phyloP scores from a whole-genome alignment of 805 yeast genomes.

The Nematodospora valgi region DNA sequence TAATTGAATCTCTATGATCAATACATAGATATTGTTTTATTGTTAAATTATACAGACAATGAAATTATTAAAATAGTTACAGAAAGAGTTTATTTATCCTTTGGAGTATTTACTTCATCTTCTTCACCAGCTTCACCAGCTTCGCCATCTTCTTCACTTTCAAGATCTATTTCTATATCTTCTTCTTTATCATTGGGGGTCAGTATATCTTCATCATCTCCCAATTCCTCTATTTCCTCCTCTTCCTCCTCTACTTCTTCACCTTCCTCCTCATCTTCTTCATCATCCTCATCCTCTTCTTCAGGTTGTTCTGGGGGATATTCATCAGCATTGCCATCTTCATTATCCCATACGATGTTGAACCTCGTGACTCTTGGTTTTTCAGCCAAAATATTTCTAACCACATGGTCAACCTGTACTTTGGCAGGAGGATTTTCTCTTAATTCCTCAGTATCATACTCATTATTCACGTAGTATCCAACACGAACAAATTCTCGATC shows the following conservation, averaged over 20 bases:
- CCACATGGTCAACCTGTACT: constrained; percentile 91
- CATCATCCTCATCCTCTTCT: constrained; percentile 58
- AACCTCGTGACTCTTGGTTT: constrained; percentile 97
- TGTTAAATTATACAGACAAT: background rate
- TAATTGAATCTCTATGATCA: constrained; percentile 13
- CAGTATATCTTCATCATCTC: constrained; percentile 28
- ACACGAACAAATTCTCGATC: constrained; percentile 95
- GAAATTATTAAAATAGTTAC: background rate
- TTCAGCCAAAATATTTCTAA: constrained; percentile 90
- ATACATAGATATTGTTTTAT: background rate
- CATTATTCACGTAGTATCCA: constrained; percentile 97
- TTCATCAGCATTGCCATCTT: constrained; percentile 57
- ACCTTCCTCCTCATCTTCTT: constrained; percentile 54
- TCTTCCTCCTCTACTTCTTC: constrained; percentile 55
- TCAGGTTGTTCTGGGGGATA: constrained; percentile 77
- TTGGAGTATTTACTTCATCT: constrained; percentile 10
- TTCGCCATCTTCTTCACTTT: constrained; percentile 15
- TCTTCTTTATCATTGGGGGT: constrained; percentile 34
- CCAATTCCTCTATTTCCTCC: constrained; percentile 48
- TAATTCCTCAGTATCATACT: constrained; percentile 88
- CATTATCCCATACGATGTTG: constrained; percentile 94
- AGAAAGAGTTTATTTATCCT: constrained; percentile 7
- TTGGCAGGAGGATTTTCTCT: constrained; percentile 91
- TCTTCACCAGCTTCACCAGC: constrained; percentile 9
- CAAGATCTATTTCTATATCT: constrained; percentile 20